Conservation (phyloP, 768 basidiomycete species). For the Lactifluus rugatus region DNA sequence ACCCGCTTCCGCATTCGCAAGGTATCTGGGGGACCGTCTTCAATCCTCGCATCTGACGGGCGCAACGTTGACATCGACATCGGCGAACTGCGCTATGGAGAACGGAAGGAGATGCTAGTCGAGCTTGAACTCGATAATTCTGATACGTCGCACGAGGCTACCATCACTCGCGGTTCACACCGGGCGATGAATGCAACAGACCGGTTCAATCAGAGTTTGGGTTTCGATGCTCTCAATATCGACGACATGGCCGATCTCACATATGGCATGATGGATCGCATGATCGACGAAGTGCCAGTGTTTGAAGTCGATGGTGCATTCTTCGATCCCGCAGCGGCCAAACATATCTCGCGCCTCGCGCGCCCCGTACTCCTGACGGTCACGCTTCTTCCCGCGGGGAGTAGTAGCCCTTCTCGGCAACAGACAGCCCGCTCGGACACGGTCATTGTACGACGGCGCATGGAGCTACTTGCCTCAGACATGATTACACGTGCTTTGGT, state of each 20-base stretch:
- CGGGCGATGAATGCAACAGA: slow-evolving; percentile 69
- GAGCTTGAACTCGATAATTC: slow-evolving; percentile 88
- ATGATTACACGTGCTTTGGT: slow-evolving; percentile 96
- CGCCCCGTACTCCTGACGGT: slow-evolving; percentile 93
- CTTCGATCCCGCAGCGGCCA: slow-evolving; percentile 79
- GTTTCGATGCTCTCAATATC: slow-evolving; percentile 63
- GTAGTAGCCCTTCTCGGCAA: slow-evolving; percentile 26
- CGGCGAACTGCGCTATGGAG: slow-evolving; percentile 91
- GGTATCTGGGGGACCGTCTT: slow-evolving; percentile 81
- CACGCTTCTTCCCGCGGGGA: slow-evolving; percentile 61
- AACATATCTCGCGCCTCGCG: slow-evolving; percentile 79
- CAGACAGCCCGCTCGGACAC: slow-evolving; percentile 52
- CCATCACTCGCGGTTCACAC: slow-evolving; percentile 15
- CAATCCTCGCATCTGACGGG: slow-evolving; percentile 85
- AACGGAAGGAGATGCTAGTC: slow-evolving; percentile 93
- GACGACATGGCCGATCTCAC: slow-evolving; percentile 66
- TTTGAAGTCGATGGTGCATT: slow-evolving; percentile 94
- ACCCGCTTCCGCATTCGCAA: slow-evolving; percentile 90
- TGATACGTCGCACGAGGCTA: slow-evolving; percentile 29
- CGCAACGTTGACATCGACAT: slow-evolving; percentile 93
- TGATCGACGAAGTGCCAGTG: slow-evolving; percentile 97
- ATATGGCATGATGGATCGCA: slow-evolving; percentile 89
- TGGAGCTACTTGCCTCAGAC: slow-evolving; percentile 94
- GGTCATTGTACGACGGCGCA: slow-evolving; percentile 82
- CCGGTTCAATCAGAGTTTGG: slow-evolving; percentile 79